Percentiles rank a stretch among this genome's conserved stretches.
phyloP scores from a whole-genome alignment of 371 early-diverging fungal species.

The Dinochytrium kinnereticum region DNA sequence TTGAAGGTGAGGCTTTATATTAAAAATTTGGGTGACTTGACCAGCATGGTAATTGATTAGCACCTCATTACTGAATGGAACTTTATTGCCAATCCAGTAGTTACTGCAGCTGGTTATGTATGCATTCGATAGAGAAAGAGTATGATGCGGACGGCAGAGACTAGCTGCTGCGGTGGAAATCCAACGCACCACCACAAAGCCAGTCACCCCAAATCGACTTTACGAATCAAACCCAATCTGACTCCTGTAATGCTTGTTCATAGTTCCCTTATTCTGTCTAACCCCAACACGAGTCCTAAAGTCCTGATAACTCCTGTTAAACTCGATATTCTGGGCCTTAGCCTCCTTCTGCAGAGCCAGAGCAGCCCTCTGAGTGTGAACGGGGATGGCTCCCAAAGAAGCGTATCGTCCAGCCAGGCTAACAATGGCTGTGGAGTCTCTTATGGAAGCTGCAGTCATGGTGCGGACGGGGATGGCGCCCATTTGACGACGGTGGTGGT shows the following conservation, averaged over 20 bases:
- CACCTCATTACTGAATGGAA: not conserved
- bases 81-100: not conserved
- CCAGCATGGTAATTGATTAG: not conserved
- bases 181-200: not conserved
- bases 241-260: constrained; percentile 31
- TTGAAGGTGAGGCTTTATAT: not conserved
- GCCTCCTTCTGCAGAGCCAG: constrained; percentile 32
- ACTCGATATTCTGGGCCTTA: constrained; percentile 27
- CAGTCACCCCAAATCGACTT: not conserved
- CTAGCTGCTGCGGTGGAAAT: not conserved
- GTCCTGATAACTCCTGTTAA: constrained; percentile 28
- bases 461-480: not conserved
- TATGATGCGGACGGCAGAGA: not conserved
- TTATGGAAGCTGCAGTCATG: not conserved
- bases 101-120: not conserved
- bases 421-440: not conserved
- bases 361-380: not conserved
- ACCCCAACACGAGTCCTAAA: constrained; percentile 30
- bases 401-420: constrained; percentile 14
- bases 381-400: not conserved
- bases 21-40: not conserved
- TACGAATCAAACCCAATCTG: constrained; percentile 35
- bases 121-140: not conserved
- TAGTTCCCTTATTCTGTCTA: constrained; percentile 24
- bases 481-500: constrained; percentile 10